phyloP scores from a whole-genome alignment of 2,329 filamentous ascomycete species.

The Talaromyces marneffei region DNA sequence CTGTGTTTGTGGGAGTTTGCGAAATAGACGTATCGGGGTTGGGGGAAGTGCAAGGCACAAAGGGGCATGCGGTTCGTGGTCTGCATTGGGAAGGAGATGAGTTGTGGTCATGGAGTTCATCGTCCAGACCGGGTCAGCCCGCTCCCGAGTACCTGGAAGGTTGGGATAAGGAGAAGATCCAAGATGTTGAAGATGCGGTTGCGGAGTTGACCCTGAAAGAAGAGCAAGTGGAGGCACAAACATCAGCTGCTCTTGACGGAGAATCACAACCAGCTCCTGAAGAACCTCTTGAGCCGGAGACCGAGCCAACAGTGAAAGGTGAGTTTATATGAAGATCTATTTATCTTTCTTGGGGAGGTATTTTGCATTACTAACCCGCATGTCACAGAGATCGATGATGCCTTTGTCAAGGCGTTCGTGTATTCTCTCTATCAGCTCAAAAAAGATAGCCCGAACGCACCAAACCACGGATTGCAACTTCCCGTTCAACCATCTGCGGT shows the following conservation, averaged over 20 bases:
- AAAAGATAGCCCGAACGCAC: constrained; percentile 47
- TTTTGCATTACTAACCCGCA: not conserved
- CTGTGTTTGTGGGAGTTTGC: constrained; percentile 59
- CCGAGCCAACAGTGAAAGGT: constrained; percentile 55
- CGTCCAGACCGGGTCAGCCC: constrained; percentile 47
- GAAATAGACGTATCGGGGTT: constrained; percentile 56
- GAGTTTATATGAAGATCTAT: constrained; percentile 14
- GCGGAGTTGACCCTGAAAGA: constrained; percentile 39
- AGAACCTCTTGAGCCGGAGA: constrained; percentile 35
- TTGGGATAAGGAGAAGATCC: constrained; percentile 39
- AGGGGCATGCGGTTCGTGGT: constrained; percentile 59
- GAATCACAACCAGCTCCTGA: constrained; percentile 18
- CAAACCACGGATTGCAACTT: constrained; percentile 53
- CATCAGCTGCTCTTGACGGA: constrained; percentile 41
- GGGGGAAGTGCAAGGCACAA: constrained; percentile 52
- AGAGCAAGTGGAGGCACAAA: constrained; percentile 40
- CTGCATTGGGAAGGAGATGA: constrained; percentile 66
- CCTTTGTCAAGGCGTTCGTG: constrained; percentile 59
- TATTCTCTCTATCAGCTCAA: constrained; percentile 58
- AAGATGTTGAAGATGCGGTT: constrained; percentile 28
- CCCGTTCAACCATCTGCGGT: constrained; percentile 59
- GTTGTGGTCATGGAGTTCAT: constrained; percentile 58
- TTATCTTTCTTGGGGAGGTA: constrained; percentile 15
- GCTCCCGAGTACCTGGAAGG: constrained; percentile 51
- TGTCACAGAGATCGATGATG: constrained; percentile 58